phyloP scores from a whole-genome alignment of 768 basidiomycete species.

The Auricularia auricula-judae region DNA sequence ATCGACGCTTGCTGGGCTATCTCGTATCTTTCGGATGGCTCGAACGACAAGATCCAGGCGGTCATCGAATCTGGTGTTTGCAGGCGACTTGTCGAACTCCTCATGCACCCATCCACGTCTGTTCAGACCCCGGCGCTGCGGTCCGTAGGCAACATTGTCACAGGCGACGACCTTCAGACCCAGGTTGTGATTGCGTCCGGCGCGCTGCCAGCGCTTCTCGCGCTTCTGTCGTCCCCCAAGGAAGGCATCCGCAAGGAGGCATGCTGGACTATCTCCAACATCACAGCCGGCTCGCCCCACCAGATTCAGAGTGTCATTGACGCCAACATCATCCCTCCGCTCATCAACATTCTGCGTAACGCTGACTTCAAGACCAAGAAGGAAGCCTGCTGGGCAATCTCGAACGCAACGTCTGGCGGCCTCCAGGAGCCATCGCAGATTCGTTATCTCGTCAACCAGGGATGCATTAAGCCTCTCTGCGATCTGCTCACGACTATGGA shows the following conservation, averaged over 20 bases:
- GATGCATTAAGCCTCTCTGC: constrained; percentile 97
- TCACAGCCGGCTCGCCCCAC: constrained; percentile 92
- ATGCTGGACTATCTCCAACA: constrained; percentile 99
- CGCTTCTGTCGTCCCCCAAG: constrained; percentile 89
- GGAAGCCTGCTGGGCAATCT: constrained; percentile 99
- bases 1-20: constrained; percentile 40
- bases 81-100: constrained; percentile 32
- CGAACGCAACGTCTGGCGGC: constrained; percentile 96
- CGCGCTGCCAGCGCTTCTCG: constrained; percentile 87
- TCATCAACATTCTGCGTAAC: constrained; percentile 95
- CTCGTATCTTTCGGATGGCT: constrained; percentile 35
- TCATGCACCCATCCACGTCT: constrained; percentile 43
- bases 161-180: constrained; percentile 97
- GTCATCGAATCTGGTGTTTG: constrained; percentile 36
- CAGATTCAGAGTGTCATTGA: constrained; percentile 86
- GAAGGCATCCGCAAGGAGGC: constrained; percentile 98
- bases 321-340: constrained; percentile 93
- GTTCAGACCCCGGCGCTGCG: constrained; percentile 98
- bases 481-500: constrained; percentile 97
- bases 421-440: constrained; percentile 95
- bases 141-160: constrained; percentile 98
- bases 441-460: constrained; percentile 93
- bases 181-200: constrained; percentile 99
- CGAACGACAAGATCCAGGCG: constrained; percentile 32
- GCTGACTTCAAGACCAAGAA: constrained; percentile 99